These are phyloP conservation scores for Leccinum arenicola DNA, from an alignment of 768 basidiomycete species.

Conservation along the genomic window DNA sequence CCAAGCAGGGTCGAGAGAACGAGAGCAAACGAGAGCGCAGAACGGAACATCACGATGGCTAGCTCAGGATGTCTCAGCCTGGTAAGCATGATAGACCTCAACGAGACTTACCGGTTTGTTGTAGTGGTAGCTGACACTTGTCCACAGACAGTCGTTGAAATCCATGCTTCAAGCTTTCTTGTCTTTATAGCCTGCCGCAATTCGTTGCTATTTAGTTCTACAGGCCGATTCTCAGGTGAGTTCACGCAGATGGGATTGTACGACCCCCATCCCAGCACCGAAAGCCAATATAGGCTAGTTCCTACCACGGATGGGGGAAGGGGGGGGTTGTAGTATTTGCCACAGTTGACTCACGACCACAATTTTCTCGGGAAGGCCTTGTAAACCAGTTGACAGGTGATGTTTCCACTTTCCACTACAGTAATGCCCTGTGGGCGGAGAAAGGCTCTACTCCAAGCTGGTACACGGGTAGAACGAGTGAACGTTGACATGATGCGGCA, in stretches of 20 bases:
- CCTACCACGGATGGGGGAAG: neutral
- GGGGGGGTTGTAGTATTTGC: neutral
- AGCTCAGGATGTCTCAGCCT: no score
- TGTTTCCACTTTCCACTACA: neutral
- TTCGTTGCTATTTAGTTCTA: neutral
- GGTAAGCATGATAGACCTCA: neutral
- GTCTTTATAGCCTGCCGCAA: neutral
- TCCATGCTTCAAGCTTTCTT: neutral
- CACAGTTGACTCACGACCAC: no score
- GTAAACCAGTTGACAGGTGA: neutral
- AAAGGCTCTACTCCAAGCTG: no score
- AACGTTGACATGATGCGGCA: no score
- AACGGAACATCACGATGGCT: neutral
- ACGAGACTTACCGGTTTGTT: neutral
- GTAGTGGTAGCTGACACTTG: neutral
- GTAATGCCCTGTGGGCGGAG: no score
- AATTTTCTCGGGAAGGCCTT: no score
- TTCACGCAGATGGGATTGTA: neutral
- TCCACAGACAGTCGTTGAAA: neutral
- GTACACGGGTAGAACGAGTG: no score
- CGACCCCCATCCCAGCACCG: no score
- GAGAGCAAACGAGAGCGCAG: neutral
- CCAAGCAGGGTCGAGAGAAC: slow-evolving; percentile 2
- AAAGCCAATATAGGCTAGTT: no score
- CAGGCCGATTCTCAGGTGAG: neutral